Evolutionary conservation across 306 rosid genomes (phyloP), one percentile per base, ranked within the genome.

Genomic region (Rosa persica): DNA sequence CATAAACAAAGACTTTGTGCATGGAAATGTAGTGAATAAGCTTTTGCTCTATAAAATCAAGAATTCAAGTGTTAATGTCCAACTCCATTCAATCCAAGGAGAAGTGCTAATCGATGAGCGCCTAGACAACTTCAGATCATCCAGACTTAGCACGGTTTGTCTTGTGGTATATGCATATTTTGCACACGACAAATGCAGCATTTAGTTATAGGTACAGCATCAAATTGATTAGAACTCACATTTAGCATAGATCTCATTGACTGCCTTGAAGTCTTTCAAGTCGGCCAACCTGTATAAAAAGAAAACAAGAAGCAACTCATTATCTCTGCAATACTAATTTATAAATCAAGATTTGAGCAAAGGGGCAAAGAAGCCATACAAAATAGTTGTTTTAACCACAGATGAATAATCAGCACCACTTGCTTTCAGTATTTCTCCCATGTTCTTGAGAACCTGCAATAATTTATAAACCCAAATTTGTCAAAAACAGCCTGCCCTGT

Each of bases 301-400:
- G 6, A 84, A 82, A 57, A 82, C 3, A 70, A 52, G 70, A 61
- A 69, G 70, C 30, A 60, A 30, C 20, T 2, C 46, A 74, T 55
- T 47, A 62, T 13, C 16, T 73, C 46, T 64, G 65, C 4, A 52
- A 43, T 27, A 67, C 71, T 1, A 30, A 30, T 30, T 67, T 42
- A 70, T 44, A 76, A 46, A 47, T 49, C 60, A 55, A 77, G 27
- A 40, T 25, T 25, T 54, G 0, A 8, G 67, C 40, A 79, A 51
- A 30, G 47, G 72, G 16, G 22, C 3, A 66, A 47, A 22, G 15
- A 58, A 77, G 57, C 54, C 86, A 49, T 88, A 94, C 98, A 94
- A 77, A 55, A 94, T 94, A 54, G 98, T 94, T 19, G 98, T 94
- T 87, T 95, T 95, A 44, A 95, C 98, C 80, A 95, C 98, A 6